Evolutionary conservation across 164 flowering plant genomes (phyloP).

Genomic region (Litsea cubeba): DNA sequence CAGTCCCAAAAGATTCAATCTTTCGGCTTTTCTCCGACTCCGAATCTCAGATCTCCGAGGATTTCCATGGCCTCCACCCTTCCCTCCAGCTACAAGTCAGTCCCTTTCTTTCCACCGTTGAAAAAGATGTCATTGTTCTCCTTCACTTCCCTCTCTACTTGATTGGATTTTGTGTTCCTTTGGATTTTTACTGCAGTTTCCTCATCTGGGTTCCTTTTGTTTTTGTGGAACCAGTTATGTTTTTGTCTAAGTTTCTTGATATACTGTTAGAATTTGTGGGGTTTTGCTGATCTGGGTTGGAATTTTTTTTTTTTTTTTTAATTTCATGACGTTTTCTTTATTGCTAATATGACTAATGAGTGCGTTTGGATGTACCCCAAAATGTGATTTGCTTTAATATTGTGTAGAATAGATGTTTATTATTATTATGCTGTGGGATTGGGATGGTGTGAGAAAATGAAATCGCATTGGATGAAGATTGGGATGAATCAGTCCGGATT

Average conservation of each 20-base stretch:
- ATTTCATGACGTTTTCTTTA: not conserved
- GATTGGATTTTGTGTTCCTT: not conserved
- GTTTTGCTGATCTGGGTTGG: not conserved
- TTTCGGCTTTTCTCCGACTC: constrained; percentile 31
- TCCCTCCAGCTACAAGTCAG: constrained; percentile 42
- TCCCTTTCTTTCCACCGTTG: not conserved
- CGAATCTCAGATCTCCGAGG: constrained; percentile 54
- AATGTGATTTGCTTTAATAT: too few species aligned
- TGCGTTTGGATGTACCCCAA: not conserved
- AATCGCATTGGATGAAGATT: too few species aligned
- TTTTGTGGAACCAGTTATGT: not conserved
- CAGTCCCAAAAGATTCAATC: constrained; percentile 39
- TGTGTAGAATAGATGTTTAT: too few species aligned
- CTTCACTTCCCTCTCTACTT: not conserved
- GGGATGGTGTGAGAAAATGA: too few species aligned
- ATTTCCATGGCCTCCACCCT: constrained; percentile 63
- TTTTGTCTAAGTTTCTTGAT: not conserved
- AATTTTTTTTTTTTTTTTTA: too few species aligned
- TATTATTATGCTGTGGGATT: too few species aligned
- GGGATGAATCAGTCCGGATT: too few species aligned
- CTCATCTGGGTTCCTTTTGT: not conserved
- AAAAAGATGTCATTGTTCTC: too few species aligned
- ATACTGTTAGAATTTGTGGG: not conserved
- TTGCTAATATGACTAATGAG: not conserved
- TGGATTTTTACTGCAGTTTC: not conserved